These are phyloP conservation scores for Trichoderma simmonsii DNA, from an alignment of 2,329 filamentous ascomycete species.

Conservation along the genomic window DNA sequence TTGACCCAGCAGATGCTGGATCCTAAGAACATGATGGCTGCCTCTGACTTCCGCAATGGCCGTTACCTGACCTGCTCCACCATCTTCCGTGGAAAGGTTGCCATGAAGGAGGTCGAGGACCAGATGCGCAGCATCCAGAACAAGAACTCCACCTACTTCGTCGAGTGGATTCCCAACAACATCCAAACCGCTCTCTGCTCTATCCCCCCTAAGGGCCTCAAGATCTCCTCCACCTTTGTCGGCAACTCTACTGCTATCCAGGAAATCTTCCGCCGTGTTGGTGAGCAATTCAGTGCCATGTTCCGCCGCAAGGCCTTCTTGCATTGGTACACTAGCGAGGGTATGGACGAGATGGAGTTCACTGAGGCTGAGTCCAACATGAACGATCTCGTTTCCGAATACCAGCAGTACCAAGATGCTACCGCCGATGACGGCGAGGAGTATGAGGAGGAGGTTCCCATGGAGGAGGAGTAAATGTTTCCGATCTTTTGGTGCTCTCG, in stretches of 20 bases:
- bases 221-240: constrained; percentile 98
- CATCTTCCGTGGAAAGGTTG: constrained; percentile 99
- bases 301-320: constrained; percentile 99
- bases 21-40: constrained; percentile 99
- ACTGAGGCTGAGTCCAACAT: constrained; percentile 99
- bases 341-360: constrained; percentile 99
- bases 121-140: constrained; percentile 99
- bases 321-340: constrained; percentile 99
- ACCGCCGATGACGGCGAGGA: constrained; percentile 94
- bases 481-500: not conserved
- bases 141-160: constrained; percentile 99
- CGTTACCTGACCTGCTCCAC: constrained; percentile 99
- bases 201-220: constrained; percentile 92
- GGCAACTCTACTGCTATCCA: constrained; percentile 99
- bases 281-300: constrained; percentile 99
- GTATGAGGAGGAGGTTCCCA: constrained; percentile 78
- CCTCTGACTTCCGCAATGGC: constrained; percentile 98
- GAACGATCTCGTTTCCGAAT: constrained; percentile 99
- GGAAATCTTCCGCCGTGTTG: constrained; percentile 99
- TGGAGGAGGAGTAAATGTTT: constrained; percentile 49
- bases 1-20: constrained; percentile 99
- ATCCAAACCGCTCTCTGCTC: constrained; percentile 99
- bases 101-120: constrained; percentile 99
- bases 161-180: constrained; percentile 99
- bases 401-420: constrained; percentile 99